Conservation (phyloP, 768 basidiomycete genomes). For the Mrakia frigida region DNA sequence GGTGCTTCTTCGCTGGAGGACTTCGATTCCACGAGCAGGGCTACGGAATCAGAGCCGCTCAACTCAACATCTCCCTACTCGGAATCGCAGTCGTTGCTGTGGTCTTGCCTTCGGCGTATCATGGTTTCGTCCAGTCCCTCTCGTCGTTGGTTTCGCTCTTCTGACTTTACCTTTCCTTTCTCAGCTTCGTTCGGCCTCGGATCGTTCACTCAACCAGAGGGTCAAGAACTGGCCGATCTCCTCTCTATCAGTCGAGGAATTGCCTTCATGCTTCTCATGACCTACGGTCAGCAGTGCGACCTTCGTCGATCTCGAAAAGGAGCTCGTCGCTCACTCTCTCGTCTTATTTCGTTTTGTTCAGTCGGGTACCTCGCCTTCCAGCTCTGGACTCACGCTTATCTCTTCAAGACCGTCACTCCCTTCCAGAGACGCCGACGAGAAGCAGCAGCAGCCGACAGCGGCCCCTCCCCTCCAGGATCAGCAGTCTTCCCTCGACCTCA, state of each 20-base stretch:
- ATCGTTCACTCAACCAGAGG: slow-evolving; percentile 3
- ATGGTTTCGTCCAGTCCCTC: no score
- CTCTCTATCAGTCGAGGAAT: slow-evolving; percentile 29
- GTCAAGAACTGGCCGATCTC: slow-evolving; percentile 10
- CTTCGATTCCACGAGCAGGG: slow-evolving; percentile 32
- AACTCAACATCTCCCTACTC: slow-evolving; percentile 32
- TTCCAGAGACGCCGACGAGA: slow-evolving; percentile 25
- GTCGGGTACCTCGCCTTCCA: slow-evolving; percentile 28
- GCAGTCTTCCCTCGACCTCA: slow-evolving; percentile 26
- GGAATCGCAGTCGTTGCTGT: slow-evolving; percentile 28
- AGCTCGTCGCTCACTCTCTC: neutral
- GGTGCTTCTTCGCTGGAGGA: slow-evolving; percentile 26
- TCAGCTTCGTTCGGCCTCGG: slow-evolving; percentile 2
- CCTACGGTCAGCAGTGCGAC: slow-evolving; percentile 24
- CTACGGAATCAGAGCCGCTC: slow-evolving; percentile 31
- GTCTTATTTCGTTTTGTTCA: neutral
- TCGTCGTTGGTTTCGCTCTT: no score
- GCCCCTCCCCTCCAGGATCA: slow-evolving; percentile 27
- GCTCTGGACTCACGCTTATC: slow-evolving; percentile 31
- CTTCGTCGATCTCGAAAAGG: no score
- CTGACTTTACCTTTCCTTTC: no score
- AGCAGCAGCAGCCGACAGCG: slow-evolving; percentile 6
- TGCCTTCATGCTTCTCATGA: slow-evolving; percentile 20
- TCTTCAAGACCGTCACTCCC: slow-evolving; percentile 31
- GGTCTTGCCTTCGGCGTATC: slow-evolving; percentile 19